Evolutionary conservation across 768 basidiomycete species (phyloP), one percentile per base, ranked within the genome.

Genomic region (Lentinula sp.): DNA sequence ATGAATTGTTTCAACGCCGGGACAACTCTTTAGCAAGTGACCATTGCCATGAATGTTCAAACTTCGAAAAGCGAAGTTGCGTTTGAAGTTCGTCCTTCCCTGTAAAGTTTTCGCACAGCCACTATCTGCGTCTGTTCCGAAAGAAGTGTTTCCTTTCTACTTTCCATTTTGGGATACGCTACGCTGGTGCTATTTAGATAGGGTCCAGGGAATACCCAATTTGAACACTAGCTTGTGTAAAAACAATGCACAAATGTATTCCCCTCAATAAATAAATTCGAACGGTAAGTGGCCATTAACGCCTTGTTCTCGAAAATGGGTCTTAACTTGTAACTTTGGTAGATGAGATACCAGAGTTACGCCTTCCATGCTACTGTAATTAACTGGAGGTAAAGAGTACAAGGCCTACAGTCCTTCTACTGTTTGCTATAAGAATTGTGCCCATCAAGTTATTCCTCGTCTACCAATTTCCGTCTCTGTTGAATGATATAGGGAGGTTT

Each of bases 281-380:
- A 43, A 36, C 37, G 9, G 53, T 55, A 28, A 35, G 53, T 55
- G 13, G 16, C 36, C 18, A 54, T n/a, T 39, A 20, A 39, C 41
- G 18, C 55, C 55, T 56, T 56, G 55, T 56, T 43, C n/a, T 56
- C 55, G 39, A 56, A 56, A 56, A 42, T 41, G 32, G 55, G 39
- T 28, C 2, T 43, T 56, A 37, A 56, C 41, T 56, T 56, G 55
- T 56, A 56, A 45, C 37, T 56, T 41, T 13, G 41, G 37, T 15
- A 28, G 37, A 41, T 42, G 55, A 56, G 53, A 54, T 36, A 52
- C 28, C 6, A 33, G 28, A n/a, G 35, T n/a, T 41, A 12, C 37
- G 3, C 20, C 5, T 36, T 54, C 15, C 28, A 10, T 23, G 23
- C 55, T 28, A 41, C 39, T 20, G 55, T 28, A 28, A 33, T 16